phyloP scores from a whole-genome alignment of 2,329 filamentous ascomycete species.

The Pseudogymnoascus sp. region DNA sequence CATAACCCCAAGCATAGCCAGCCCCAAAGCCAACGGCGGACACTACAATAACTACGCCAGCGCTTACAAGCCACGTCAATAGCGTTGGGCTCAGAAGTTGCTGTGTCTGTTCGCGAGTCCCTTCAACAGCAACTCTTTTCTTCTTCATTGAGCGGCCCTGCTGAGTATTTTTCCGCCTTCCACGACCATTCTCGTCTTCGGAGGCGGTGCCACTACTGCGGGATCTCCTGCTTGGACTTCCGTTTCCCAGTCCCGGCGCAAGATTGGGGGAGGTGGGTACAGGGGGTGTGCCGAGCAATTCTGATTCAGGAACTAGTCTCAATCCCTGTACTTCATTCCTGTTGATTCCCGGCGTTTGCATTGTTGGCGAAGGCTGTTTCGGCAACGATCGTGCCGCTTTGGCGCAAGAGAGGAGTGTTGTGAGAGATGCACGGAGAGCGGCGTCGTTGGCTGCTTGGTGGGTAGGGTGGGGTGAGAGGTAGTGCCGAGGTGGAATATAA shows the following conservation, averaged over 20 bases:
- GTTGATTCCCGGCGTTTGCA: slow-evolving; percentile 9
- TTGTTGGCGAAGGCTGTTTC: slow-evolving; percentile 40
- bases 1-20: slow-evolving; percentile 58
- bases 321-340: slow-evolving; percentile 46
- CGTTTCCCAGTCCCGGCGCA: slow-evolving; percentile 32
- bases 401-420: slow-evolving; percentile 87
- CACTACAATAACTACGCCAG: slow-evolving; percentile 58
- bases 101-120: slow-evolving; percentile 15
- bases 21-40: slow-evolving; percentile 61
- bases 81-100: slow-evolving; percentile 49
- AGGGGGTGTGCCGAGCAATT: slow-evolving; percentile 39
- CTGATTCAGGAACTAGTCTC: slow-evolving; percentile 51
- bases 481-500: slow-evolving; percentile 31
- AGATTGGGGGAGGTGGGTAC: slow-evolving; percentile 25
- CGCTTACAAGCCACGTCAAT: slow-evolving; percentile 54
- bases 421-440: slow-evolving; percentile 84
- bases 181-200: background rate
- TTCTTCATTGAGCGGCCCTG: slow-evolving; percentile 36
- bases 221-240: slow-evolving; percentile 26
- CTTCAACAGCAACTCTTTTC: slow-evolving; percentile 31
- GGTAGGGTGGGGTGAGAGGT: slow-evolving; percentile 33
- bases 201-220: slow-evolving; percentile 2
- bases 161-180: background rate
- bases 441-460: slow-evolving; percentile 87
- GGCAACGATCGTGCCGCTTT: slow-evolving; percentile 77